Evolutionary conservation across 2,329 filamentous ascomycete genomes (phyloP).

Genomic region (Coniella vitis): DNA sequence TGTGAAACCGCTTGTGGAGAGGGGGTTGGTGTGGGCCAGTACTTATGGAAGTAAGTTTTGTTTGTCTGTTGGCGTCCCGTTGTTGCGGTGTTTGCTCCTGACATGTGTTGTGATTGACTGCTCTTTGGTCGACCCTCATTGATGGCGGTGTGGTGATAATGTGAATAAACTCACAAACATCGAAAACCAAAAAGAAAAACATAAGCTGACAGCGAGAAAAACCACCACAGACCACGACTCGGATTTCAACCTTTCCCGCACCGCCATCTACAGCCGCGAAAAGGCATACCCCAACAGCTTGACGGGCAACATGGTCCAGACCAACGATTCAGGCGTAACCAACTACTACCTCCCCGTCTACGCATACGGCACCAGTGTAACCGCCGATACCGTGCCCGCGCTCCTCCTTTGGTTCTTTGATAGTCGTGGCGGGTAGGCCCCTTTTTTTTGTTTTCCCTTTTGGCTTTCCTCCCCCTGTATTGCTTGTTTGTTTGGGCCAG

Average conservation of each 20-base stretch:
- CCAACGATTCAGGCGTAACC: slow-evolving; percentile 4
- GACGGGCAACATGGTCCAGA: slow-evolving; percentile 1
- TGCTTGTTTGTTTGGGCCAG: background rate
- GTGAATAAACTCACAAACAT: too few relatives aligned
- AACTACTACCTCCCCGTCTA: slow-evolving; percentile 13
- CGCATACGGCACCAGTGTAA: background rate
- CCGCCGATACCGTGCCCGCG: slow-evolving; percentile 13
- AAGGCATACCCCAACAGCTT: slow-evolving; percentile 12
- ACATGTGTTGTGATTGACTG: too few relatives aligned
- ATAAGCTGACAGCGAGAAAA: too few relatives aligned
- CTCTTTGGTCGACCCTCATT: too few relatives aligned
- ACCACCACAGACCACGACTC: slow-evolving; percentile 46
- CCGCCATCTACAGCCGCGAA: slow-evolving; percentile 7
- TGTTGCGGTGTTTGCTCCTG: too few relatives aligned
- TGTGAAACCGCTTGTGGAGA: slow-evolving; percentile 36
- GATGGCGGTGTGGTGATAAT: too few relatives aligned
- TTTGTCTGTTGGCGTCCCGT: background rate
- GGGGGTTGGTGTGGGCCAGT: slow-evolving; percentile 41
- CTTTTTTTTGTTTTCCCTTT: too few relatives aligned
- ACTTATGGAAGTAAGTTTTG: slow-evolving; percentile 32
- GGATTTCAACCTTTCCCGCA: slow-evolving; percentile 37
- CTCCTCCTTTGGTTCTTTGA: slow-evolving; percentile 58
- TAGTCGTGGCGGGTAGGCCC: slow-evolving; percentile 38
- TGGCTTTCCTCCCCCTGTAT: fast-evolving
- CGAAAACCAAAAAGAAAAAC: too few relatives aligned